Evolutionary conservation across 2,329 filamentous ascomycete genomes (phyloP).

Genomic region (Ambrosiella xylebori): DNA sequence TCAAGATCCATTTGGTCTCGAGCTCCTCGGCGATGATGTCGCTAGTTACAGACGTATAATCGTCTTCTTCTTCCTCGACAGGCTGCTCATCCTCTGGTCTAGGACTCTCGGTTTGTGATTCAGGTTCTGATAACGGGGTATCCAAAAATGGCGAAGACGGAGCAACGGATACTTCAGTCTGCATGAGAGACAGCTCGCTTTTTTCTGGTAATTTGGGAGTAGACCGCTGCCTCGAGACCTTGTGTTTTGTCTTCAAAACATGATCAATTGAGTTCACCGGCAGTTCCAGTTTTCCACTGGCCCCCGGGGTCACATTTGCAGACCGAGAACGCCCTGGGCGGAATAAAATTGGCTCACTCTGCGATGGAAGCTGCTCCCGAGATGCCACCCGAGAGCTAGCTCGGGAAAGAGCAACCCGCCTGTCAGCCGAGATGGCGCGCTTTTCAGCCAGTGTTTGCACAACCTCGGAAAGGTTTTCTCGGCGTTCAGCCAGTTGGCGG

Average conservation of each 20-base stretch:
- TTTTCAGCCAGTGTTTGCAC: constrained; percentile 48
- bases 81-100: background rate
- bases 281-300: background rate
- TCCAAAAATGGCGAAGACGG: constrained; percentile 6
- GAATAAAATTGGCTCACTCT: constrained; percentile 32
- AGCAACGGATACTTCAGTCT: background rate
- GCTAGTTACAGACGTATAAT: constrained; percentile 4
- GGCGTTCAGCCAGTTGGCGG: constrained; percentile 64
- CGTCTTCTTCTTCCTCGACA: constrained; percentile 6
- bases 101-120: background rate
- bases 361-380: constrained; percentile 21
- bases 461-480: constrained; percentile 53
- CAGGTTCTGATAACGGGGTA: background rate
- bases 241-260: background rate
- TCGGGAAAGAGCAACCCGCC: constrained; percentile 23
- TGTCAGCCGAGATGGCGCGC: constrained; percentile 51
- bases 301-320: background rate
- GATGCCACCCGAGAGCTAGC: constrained; percentile 18
- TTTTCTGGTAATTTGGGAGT: background rate
- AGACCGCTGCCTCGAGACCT: background rate
- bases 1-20: constrained; percentile 83
- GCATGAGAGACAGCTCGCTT: background rate
- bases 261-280: background rate
- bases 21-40: constrained; percentile 60
- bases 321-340: background rate